Evolutionary conservation across 176 grass and related monocot genomes (phyloP), one percentile per base, ranked within the genome.

Genomic region (Urochloa ruziziensis): DNA sequence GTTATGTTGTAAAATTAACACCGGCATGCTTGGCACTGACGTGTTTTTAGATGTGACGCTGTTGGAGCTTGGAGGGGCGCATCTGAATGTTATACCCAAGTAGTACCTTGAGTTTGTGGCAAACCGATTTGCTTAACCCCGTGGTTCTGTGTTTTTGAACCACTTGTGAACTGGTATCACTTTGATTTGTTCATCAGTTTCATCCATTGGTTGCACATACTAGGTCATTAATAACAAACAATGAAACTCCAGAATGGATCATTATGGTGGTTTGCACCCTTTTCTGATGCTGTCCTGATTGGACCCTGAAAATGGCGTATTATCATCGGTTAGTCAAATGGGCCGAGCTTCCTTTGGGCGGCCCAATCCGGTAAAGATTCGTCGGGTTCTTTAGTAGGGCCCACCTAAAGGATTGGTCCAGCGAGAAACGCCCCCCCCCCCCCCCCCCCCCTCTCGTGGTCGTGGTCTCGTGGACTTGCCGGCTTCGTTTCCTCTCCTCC

Each of bases 71-170:
- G n/a, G n/a, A n/a, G n/a, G n/a, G 47, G 60, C 39, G 30, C 24
- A 70, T 29, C 14, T 89, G 32, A 56, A 77, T 81, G 17, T 75
- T 44, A 47, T 34, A 37, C n/a, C 43, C 49, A 36, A 24, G 72
- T 10, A 78, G 83, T 86, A 77, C 64, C 72, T 90, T 73, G 0
- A 71, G 29, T 78, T 56, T 62, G 63, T 57, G 27, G 47, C 16
- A 37, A 43, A 86, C 16, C 37, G 27, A 48, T 75, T n/a, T 80
- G 62, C 43, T 76, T 24, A 68, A 69, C 42, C 10, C 43, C 12
- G 43, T 46, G 43, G 43, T 57, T 73, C 27, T 65, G 23, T 47
- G 34, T 21, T 67, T 71, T 52, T 0, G 2, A 52, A 68, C 62
- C 10, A 18, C 15, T 29, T 12, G 19, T 47, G 44, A 10, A 28